Evolutionary conservation across 1,284 basidiomycete species (phyloP).

Genomic region (Marasmius fiardii): DNA sequence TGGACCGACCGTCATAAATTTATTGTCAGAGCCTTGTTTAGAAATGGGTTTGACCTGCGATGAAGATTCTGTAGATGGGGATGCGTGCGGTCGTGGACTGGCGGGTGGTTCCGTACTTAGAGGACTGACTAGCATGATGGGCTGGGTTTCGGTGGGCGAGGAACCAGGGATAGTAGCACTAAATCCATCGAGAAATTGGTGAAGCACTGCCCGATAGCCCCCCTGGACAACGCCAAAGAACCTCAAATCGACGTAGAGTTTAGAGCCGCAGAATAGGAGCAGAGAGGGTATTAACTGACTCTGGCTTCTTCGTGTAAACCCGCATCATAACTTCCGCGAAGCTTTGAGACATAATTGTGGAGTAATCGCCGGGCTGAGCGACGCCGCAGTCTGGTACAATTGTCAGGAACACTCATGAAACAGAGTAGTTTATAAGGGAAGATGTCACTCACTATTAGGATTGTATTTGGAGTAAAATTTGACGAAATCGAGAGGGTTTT

Average conservation of each 20-base stretch:
- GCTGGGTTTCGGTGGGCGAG: too few species aligned
- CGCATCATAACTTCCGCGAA: slow-evolving; percentile 66
- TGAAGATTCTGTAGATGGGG: neutral
- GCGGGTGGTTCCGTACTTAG: neutral
- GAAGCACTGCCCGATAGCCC: slow-evolving; percentile 53
- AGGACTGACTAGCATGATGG: too few species aligned
- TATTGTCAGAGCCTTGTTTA: neutral
- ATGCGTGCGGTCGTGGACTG: neutral
- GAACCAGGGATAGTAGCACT: too few species aligned
- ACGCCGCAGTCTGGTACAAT: slow-evolving; percentile 34
- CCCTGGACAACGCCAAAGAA: slow-evolving; percentile 60
- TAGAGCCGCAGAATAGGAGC: neutral
- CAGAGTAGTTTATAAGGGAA: neutral
- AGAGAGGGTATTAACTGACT: slow-evolving; percentile 25
- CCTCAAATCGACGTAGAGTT: slow-evolving; percentile 21
- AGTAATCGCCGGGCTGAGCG: slow-evolving; percentile 58
- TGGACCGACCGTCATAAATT: neutral
- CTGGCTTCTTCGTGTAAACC: slow-evolving; percentile 62
- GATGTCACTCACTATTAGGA: slow-evolving; percentile 42
- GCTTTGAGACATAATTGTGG: slow-evolving; percentile 52
- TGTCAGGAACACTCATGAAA: slow-evolving; percentile 3
- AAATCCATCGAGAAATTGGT: neutral
- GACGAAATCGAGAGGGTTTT: slow-evolving; percentile 65
- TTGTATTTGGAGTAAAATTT: slow-evolving; percentile 71
- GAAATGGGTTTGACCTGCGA: neutral